Base-by-base conservation (phyloP, 768 basidiomycete species). In the Vararia minispora region DNA sequence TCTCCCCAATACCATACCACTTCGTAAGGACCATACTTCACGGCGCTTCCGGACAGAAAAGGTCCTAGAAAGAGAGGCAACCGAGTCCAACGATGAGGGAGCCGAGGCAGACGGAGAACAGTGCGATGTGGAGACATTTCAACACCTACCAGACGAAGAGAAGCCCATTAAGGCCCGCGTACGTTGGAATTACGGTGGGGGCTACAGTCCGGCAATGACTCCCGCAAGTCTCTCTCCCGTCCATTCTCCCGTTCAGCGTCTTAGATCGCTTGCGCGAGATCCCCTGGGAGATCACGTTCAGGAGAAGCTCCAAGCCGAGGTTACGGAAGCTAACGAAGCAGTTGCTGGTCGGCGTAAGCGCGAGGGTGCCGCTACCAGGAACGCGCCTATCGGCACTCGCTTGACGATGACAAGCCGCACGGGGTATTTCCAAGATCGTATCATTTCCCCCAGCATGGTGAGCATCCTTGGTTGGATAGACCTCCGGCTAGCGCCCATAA, bases 361-460 rank as follows among this genome's bases (percentile, higher is more conserved):
- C 24, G 47, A 42, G 13, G 47, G 45, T 20, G 35, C 13, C 10
- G 42, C 42, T 9, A 30, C 37, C 41, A 54, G 58, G 49, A 54
- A 54, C 36, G 57, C 58, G 38, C 76, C 79, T 11, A 79, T 92
- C 48, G 89, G 90, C 10, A 92, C 88, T 9, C 64, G 87, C 32
- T 60, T 97, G 52, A 90, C 91, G 1, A 97, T 97, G 91, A 92
- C 91, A 5, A 92, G 88, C 53, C 72, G 91, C 22, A 84, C 85
- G 13, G 88, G 89, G 2, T 91, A 84, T 59, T 91, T 92, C 64
- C 88, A 91, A 57, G 91, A 97, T 52, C 67, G 89, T 36, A 84
- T 97, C 51, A 76, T 99, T 43, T 81, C 91, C 3, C 94, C 95
- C 0, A 86, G 83, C 52, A 97, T 99, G 92, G 94, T 94, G 55